Base-by-base conservation (phyloP, 1,139 yeast genomes). In the Saccharomyces hybrid region DNA sequence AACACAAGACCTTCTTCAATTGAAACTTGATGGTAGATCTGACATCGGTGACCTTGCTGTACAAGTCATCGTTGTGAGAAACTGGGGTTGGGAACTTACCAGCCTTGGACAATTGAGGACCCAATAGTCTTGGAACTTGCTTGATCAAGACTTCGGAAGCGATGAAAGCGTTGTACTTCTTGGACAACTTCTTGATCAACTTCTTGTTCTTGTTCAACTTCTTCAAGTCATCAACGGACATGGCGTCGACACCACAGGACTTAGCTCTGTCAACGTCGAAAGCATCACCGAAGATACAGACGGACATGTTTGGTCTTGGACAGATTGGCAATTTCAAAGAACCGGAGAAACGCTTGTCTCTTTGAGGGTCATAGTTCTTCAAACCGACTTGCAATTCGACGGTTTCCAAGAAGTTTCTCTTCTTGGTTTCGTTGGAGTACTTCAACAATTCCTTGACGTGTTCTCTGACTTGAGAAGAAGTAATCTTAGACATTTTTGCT, bases 21-120 rank as follows among this genome's bases (percentile, higher is more conserved):
- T 95, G 99, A 96, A 95, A 95, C 88, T 93, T 95, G 84, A 95
- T 90, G 85, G 99, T 95, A 67, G 99, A 90, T 83, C 88, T 91
- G 73, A 93, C 99, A 75, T 95, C 99, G 72, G 82, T 85, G 73
- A 95, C 95, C 89, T 93, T 93, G 69, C 83, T 75, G 86, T 88
- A 88, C 76, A 95, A 86, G 79, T 95, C 99, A 77, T 95, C 99
- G 78, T 88, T 83, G 88, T 93, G 99, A 65, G 99, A 93, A 72
- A 95, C 98, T 80, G 99, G 99, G 78, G 99, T 91, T 79, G 99
- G 99, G 96, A 95, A 95, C 91, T 95, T 95, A 88, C 99, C 99
- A 77, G 98, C 99, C 89, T 95, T 95, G 71, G 99, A 95, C 77
- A 95, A 91, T 80, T 95, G 97, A 78, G 99, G 99, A 82, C 99